Percentiles rank a stretch among this genome's conserved stretches.
Conservation (phyloP, 140 eudicot species). For the Anethum foeniculum region DNA sequence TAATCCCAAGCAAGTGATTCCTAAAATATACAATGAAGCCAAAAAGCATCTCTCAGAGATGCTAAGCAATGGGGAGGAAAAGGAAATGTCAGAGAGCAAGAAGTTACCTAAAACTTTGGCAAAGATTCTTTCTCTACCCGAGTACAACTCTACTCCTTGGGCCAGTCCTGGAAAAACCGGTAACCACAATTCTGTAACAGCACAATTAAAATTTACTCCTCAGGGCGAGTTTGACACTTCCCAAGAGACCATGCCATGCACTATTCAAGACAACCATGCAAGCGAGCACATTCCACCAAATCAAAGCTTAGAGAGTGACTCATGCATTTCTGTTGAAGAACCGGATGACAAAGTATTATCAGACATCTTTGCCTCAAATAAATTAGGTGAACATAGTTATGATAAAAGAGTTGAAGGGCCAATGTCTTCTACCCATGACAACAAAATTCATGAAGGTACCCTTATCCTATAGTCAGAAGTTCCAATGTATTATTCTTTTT, state of each 20-base stretch:
- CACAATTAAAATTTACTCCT: slow-evolving; percentile 24
- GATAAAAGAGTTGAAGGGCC: slow-evolving; percentile 15
- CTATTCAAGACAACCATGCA: slow-evolving; percentile 14
- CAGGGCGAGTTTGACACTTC: not conserved
- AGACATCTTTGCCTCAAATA: not conserved
- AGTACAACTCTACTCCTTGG: slow-evolving; percentile 43
- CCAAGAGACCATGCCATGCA: slow-evolving; percentile 9
- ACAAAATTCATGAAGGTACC: slow-evolving; percentile 39
- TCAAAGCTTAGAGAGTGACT: slow-evolving; percentile 25
- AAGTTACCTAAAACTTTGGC: slow-evolving; percentile 59
- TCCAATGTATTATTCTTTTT: not conserved
- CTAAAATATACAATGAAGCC: slow-evolving; percentile 63
- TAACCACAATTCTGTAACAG: slow-evolving; percentile 20
- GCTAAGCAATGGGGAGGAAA: slow-evolving; percentile 50
- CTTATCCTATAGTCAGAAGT: not conserved
- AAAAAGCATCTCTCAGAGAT: slow-evolving; percentile 82
- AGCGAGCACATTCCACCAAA: slow-evolving; percentile 10
- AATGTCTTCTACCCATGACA: slow-evolving; percentile 9
- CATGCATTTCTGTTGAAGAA: slow-evolving; percentile 15
- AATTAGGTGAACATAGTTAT: slow-evolving; percentile 4
- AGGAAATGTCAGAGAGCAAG: slow-evolving; percentile 35
- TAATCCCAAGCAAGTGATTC: slow-evolving; percentile 27
- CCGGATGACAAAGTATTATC: slow-evolving; percentile 26
- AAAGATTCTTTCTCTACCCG: slow-evolving; percentile 61
- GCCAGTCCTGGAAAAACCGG: slow-evolving; percentile 41